Conservation (phyloP, 1,284 basidiomycete genomes). For the Phylloboletellus chloephorus region DNA sequence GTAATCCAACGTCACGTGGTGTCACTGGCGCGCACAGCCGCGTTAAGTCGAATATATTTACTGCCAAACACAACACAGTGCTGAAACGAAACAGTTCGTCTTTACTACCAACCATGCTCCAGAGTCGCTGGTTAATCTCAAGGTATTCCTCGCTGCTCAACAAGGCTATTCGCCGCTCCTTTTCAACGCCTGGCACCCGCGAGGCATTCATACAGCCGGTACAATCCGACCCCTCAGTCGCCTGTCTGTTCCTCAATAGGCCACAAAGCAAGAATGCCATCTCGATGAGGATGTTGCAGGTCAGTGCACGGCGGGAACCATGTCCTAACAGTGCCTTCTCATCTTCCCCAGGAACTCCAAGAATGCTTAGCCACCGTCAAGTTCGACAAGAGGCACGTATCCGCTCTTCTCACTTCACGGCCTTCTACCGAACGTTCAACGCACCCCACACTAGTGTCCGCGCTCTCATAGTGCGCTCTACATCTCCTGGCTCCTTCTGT, state of each 20-base stretch:
- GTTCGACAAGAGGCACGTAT: slow-evolving; percentile 58
- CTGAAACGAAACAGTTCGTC: too few relatives aligned
- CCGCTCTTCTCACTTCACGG: not conserved
- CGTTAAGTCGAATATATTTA: too few relatives aligned
- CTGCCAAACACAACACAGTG: too few relatives aligned
- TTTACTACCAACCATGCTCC: slow-evolving; percentile 12
- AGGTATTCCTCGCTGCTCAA: slow-evolving; percentile 4
- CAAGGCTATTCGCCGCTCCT: slow-evolving; percentile 12
- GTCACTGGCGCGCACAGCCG: too few relatives aligned
- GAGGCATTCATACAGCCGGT: slow-evolving; percentile 59
- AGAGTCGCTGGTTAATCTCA: not conserved
- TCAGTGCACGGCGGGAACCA: slow-evolving; percentile 25
- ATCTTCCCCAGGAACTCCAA: slow-evolving; percentile 56
- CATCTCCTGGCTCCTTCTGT: slow-evolving; percentile 76
- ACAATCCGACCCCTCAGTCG: slow-evolving; percentile 46
- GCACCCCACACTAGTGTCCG: slow-evolving; percentile 48
- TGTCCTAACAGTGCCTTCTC: slow-evolving; percentile 5
- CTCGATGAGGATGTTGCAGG: slow-evolving; percentile 67
- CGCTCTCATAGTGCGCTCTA: slow-evolving; percentile 75
- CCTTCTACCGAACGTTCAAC: not conserved
- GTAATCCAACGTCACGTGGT: too few relatives aligned
- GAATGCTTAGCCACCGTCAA: slow-evolving; percentile 65
- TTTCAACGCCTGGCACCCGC: slow-evolving; percentile 18
- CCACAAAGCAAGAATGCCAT: slow-evolving; percentile 89
- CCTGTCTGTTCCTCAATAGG: slow-evolving; percentile 71